Percentiles rank a stretch among this genome's conserved stretches.
Evolutionary conservation across 768 basidiomycete genomes (phyloP).

Genomic region (Flagelloscypha sp.): DNA sequence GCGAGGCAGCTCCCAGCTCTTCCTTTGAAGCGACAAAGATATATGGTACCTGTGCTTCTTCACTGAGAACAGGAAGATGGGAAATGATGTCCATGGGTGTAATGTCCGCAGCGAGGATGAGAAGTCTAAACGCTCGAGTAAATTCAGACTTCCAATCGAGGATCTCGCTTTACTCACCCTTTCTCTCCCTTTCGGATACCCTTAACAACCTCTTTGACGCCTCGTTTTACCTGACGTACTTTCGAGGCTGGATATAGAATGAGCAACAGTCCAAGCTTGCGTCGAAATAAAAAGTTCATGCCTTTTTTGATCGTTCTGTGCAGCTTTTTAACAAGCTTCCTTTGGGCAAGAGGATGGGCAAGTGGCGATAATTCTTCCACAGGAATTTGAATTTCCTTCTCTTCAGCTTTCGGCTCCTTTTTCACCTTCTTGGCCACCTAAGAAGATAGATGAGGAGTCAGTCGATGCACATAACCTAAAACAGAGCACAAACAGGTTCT

Average conservation of each 20-base stretch:
- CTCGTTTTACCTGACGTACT: slow-evolving; percentile 89
- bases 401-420: slow-evolving; percentile 62
- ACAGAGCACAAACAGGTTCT: no score
- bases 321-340: slow-evolving; percentile 89
- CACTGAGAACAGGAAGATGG: slow-evolving; percentile 88
- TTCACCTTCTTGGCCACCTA: no score
- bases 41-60: slow-evolving; percentile 89
- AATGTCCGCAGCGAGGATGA: slow-evolving; percentile 93
- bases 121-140: slow-evolving; percentile 41
- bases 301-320: slow-evolving; percentile 95
- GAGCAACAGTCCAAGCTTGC: slow-evolving; percentile 2
- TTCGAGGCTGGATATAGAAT: slow-evolving; percentile 63
- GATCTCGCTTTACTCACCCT: slow-evolving; percentile 49
- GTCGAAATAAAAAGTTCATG: slow-evolving; percentile 15
- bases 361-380: slow-evolving; percentile 87
- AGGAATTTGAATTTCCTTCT: slow-evolving; percentile 57
- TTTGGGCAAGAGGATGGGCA: slow-evolving; percentile 86
- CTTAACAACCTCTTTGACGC: slow-evolving; percentile 98
- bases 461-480: no score
- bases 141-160: slow-evolving; percentile 1
- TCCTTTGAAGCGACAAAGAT: slow-evolving; percentile 89
- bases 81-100: slow-evolving; percentile 98
- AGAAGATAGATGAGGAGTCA: no score
- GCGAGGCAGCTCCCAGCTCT: slow-evolving; percentile 90
- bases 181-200: slow-evolving; percentile 95